phyloP scores from a whole-genome alignment of 179 eudicot genomes.

The Beta lomatogona region DNA sequence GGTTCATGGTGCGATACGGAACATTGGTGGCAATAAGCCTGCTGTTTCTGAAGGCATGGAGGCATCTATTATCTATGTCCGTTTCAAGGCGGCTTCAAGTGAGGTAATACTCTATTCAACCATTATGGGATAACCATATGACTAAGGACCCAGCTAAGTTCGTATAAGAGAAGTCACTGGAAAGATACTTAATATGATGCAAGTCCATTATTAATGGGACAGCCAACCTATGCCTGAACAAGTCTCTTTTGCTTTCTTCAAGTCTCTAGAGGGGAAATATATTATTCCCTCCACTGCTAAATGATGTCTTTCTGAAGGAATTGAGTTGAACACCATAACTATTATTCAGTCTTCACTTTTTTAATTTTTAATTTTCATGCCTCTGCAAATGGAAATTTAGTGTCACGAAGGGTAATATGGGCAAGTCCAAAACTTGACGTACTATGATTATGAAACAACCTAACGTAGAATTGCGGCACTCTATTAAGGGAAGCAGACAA shows the following conservation, averaged over 20 bases:
- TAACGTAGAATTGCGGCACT: background rate
- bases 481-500: background rate
- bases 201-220: background rate
- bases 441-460: background rate
- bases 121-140: background rate
- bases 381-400: too few relatives aligned
- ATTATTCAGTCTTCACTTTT: background rate
- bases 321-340: background rate
- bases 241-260: background rate
- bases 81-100: slow-evolving; percentile 96
- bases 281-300: background rate
- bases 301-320: background rate
- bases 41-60: slow-evolving; percentile 91
- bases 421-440: background rate
- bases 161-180: background rate
- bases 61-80: slow-evolving; percentile 90
- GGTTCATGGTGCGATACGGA: slow-evolving; percentile 77
- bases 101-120: slow-evolving; percentile 57
- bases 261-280: background rate
- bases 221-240: background rate
- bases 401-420: background rate
- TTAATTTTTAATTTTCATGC: too few relatives aligned
- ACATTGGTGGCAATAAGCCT: slow-evolving; percentile 60
- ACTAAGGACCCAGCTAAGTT: background rate
- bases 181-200: background rate